These are phyloP conservation scores for Epichloe scottii DNA, from an alignment of 2,329 filamentous ascomycete species.

Conservation along the genomic window DNA sequence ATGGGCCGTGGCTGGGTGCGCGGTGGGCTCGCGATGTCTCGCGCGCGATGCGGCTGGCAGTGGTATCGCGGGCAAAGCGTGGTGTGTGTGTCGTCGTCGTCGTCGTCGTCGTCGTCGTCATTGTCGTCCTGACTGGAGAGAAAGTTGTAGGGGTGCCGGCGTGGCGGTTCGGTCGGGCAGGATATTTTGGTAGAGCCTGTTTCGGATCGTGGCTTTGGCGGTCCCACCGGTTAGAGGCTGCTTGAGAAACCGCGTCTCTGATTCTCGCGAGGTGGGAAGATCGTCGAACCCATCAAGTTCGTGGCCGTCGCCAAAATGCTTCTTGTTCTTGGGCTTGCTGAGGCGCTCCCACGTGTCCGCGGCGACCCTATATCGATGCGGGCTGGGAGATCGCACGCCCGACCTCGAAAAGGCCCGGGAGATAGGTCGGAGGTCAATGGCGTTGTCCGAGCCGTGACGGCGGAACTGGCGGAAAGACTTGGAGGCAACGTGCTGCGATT, in stretches of 20 bases:
- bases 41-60: constrained; percentile 51
- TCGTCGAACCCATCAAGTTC: constrained; percentile 94
- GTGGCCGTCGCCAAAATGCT: constrained; percentile 73
- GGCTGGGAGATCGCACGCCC: constrained; percentile 48
- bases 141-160: constrained; percentile 41
- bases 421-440: constrained; percentile 41
- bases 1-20: constrained; percentile 37
- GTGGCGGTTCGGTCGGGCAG: constrained; percentile 40
- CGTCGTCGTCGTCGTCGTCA: constrained; percentile 17
- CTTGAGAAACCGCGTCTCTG: constrained; percentile 74
- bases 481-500: constrained; percentile 65
- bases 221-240: constrained; percentile 55
- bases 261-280: constrained; percentile 71
- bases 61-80: constrained; percentile 52
- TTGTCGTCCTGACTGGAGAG: constrained; percentile 42
- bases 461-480: constrained; percentile 61
- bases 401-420: constrained; percentile 47
- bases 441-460: constrained; percentile 70
- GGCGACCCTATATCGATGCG: constrained; percentile 32
- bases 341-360: constrained; percentile 52
- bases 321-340: constrained; percentile 49
- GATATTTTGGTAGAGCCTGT: constrained; percentile 43
- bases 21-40: constrained; percentile 51
- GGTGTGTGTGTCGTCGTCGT: constrained; percentile 29
- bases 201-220: constrained; percentile 49